Evolutionary conservation across 208 protist genomes (phyloP).

Genomic region (Phytomonas sp.): DNA sequence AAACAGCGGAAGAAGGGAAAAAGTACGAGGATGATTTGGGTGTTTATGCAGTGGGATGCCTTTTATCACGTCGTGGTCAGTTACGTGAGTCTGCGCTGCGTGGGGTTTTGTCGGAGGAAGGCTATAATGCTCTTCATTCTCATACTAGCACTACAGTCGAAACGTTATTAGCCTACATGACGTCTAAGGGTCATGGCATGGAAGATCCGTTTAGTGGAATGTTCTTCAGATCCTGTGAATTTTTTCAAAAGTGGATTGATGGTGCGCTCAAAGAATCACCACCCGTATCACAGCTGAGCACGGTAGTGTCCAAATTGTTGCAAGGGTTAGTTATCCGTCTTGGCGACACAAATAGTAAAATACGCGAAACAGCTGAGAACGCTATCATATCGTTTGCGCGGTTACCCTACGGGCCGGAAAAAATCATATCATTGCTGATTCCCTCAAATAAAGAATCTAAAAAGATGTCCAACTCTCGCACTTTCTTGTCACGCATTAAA

Average conservation of each 20-base stretch:
- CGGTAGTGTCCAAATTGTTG: constrained; percentile 25
- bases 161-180: constrained; percentile 56
- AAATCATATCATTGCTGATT: constrained; percentile 34
- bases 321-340: constrained; percentile 45
- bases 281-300: constrained; percentile 16
- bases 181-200: constrained; percentile 51
- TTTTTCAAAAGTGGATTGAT: constrained; percentile 43
- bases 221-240: constrained; percentile 60
- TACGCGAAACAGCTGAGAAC: constrained; percentile 56
- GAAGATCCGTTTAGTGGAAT: constrained; percentile 57
- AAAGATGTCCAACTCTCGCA: constrained; percentile 36
- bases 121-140: constrained; percentile 28
- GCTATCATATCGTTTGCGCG: constrained; percentile 41
- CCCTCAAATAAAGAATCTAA: constrained; percentile 64
- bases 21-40: constrained; percentile 53
- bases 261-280: constrained; percentile 23
- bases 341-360: constrained; percentile 65
- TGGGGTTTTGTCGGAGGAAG: constrained; percentile 35
- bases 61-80: constrained; percentile 54
- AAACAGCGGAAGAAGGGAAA: constrained; percentile 29
- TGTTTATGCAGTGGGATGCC: constrained; percentile 54
- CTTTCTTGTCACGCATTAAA: constrained; percentile 57
- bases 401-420: constrained; percentile 38
- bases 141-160: constrained; percentile 22
- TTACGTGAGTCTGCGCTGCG: constrained; percentile 73